Evolutionary conservation across 78 protist species (phyloP).

Genomic region (Isochrysis galbana): DNA sequence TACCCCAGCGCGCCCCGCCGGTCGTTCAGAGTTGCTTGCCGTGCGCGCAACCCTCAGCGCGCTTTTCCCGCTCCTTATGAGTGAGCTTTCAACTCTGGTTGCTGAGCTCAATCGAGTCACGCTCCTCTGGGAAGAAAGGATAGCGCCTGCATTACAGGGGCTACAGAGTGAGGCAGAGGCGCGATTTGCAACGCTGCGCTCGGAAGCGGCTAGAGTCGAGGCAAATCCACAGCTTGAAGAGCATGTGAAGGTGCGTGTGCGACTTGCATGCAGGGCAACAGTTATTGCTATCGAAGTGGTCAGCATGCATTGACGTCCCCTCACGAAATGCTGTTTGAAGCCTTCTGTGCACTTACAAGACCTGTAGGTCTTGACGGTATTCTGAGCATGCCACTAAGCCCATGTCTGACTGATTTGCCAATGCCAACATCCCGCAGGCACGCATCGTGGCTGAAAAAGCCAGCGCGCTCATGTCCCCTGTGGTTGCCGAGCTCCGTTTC

Average conservation of each 20-base stretch:
- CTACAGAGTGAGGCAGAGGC: not conserved
- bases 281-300: too few relatives aligned
- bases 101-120: not conserved
- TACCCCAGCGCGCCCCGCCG: not conserved
- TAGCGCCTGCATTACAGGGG: not conserved
- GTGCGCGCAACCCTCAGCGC: not conserved
- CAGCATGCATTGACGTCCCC: too few relatives aligned
- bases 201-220: not conserved
- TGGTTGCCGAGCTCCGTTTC: not conserved
- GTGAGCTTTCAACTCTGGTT: not conserved
- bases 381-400: too few relatives aligned
- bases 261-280: too few relatives aligned
- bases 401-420: too few relatives aligned
- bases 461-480: not conserved
- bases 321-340: too few relatives aligned
- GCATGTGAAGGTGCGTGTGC: too few relatives aligned
- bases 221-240: conserved; percentile 28
- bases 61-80: not conserved
- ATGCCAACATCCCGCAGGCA: too few relatives aligned
- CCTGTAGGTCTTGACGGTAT: too few relatives aligned
- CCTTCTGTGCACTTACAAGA: too few relatives aligned
- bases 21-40: not conserved
- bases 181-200: not conserved
- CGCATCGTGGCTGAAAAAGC: conserved; percentile 22
- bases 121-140: not conserved